Evolutionary conservation across 1,139 yeast species (phyloP), one percentile per base, ranked within the genome.

Genomic region (Diutina pseudorugosa): DNA sequence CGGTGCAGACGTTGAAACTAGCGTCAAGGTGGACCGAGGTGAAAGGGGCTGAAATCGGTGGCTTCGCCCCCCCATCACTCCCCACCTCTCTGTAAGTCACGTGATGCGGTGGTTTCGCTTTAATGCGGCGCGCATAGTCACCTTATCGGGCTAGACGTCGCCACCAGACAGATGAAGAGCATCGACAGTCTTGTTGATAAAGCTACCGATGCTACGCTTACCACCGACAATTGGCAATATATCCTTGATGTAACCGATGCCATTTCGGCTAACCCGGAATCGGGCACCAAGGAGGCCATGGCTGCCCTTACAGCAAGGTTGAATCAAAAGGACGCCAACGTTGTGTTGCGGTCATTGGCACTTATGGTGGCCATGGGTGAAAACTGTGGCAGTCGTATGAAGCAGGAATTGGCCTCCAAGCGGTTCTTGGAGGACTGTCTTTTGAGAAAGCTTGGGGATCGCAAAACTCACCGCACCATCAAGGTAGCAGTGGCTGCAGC

Each of bases 351-450:
- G 59, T 67, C 94, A 0, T 68, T 93, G 52, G 77, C 96, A 0
- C 69, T 93, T 53, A 69, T 88, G 19, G 77, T 81, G 19, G 84
- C 96, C 0, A 67, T 89, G 41, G 96, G 96, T 0, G 96, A 91
- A 66, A 93, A 93, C 65, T 91, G 98, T 68, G 98, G 98, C 1
- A 83, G 95, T 2, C 74, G 90, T 59, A 80, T 87, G 79, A 83
- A 83, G 60, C 90, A 87, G 57, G 89, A 85, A 60, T 82, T 91
- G 49, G 91, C 96, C 41, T 74, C 90, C 21, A 80, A 79, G 58
- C 63, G 75, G 11, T 89, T 90, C 63, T 78, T 90, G 30, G 72
- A 74, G 49, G 73, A 70, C 27, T 55, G 75, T 21, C 69, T 93
- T 51, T 62, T 81, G 42, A 72, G 73, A 54, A 71, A 83, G 57